phyloP scores from a whole-genome alignment of 1,284 basidiomycete species.

The Pseudozyma pruni region DNA sequence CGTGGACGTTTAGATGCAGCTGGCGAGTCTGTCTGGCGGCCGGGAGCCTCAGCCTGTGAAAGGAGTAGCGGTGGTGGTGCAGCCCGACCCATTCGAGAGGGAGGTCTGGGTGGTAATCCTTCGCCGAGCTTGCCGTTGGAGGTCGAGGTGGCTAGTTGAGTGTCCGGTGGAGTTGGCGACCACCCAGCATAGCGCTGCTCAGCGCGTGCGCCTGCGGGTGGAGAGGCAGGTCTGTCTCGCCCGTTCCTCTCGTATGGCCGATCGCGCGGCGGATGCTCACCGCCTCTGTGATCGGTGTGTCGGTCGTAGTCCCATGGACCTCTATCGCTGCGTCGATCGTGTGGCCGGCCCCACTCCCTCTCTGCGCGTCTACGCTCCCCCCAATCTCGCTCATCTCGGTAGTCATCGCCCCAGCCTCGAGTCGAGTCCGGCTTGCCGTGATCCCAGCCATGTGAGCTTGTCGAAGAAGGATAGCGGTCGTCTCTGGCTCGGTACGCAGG shows the following conservation, averaged over 20 bases:
- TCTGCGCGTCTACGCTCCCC: neutral
- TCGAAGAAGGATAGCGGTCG: neutral
- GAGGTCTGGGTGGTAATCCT: constrained; percentile 11
- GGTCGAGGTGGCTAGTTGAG: neutral
- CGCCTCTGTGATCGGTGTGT: constrained; percentile 4
- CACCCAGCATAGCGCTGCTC: constrained; percentile 15
- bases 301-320: constrained; percentile 2
- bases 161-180: constrained; percentile 24
- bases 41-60: constrained; percentile 8
- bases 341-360: neutral
- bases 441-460: constrained; percentile 1
- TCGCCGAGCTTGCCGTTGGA: constrained; percentile 11
- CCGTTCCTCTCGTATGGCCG: constrained; percentile 5
- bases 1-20: constrained; percentile 21
- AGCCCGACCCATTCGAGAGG: constrained; percentile 28
- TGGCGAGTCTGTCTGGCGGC: neutral
- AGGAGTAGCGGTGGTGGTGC: constrained; percentile 20
- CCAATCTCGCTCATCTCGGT: constrained; percentile 5
- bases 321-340: constrained; percentile 8
- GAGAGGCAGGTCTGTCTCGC: constrained; percentile 13
- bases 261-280: constrained; percentile 3
- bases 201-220: neutral
- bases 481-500: constrained; percentile 2
- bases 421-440: neutral
- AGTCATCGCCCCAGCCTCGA: constrained; percentile 1